Evolutionary conservation across 192 early-diverging fungal species (phyloP).

Genomic region (Coemansia reversa): DNA sequence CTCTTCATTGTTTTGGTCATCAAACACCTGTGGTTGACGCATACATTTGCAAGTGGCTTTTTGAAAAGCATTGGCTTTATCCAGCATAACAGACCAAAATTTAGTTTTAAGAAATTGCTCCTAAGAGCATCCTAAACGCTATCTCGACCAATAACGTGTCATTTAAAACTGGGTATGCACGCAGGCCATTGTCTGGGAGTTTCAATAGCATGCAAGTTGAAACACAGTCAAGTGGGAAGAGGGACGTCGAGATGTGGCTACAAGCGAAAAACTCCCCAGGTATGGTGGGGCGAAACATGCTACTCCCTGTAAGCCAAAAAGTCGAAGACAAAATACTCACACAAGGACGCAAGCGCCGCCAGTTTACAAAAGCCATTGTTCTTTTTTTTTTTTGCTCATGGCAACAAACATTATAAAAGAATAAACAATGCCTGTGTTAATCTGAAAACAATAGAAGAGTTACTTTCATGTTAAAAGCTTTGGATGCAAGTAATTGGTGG

Average conservation of each 20-base stretch:
- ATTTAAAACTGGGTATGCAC: neutral
- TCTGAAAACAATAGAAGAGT: constrained; percentile 5
- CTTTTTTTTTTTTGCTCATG: neutral
- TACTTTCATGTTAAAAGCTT: neutral
- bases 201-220: neutral
- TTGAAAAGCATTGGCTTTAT: neutral
- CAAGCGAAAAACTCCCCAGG: neutral
- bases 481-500: neutral
- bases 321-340: neutral
- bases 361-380: constrained; percentile 13
- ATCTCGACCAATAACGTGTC: neutral
- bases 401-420: constrained; percentile 1
- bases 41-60: neutral
- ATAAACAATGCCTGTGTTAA: neutral
- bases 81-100: neutral
- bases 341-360: constrained; percentile 10
- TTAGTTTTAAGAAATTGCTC: neutral
- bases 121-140: neutral
- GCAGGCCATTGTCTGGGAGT: neutral
- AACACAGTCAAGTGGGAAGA: neutral
- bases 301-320: neutral
- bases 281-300: neutral
- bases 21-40: neutral
- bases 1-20: neutral
- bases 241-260: neutral